A percentile compares a stretch with the other conserved stretches of the same genome.
phyloP scores from a whole-genome alignment of 805 yeast genomes.

The Candida germanica region DNA sequence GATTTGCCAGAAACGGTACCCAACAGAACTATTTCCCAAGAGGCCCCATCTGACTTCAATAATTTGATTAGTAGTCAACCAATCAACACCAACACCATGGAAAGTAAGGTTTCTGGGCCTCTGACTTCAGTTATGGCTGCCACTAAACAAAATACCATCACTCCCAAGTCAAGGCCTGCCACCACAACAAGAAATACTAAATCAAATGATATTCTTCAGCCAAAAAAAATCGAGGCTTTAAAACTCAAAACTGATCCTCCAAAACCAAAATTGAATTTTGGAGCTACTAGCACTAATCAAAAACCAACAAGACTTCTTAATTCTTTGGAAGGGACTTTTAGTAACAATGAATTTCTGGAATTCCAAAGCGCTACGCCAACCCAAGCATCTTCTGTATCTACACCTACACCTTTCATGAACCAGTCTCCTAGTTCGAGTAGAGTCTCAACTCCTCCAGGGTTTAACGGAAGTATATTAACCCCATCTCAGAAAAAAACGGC shows the following conservation, averaged over 20 bases:
- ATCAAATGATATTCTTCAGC: constrained; percentile 1
- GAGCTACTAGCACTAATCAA: constrained; percentile 19
- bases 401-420: constrained; percentile 3
- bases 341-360: constrained; percentile 14
- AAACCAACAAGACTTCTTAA: constrained; percentile 18
- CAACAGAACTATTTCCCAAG: constrained; percentile 1
- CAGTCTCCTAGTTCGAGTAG: constrained; percentile 1
- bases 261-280: constrained; percentile 17
- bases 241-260: constrained; percentile 6
- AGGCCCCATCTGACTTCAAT: constrained; percentile 16
- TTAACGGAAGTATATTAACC: constrained; percentile 7
- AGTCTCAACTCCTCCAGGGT: constrained; percentile 10
- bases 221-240: constrained; percentile 10
- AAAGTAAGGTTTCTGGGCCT: constrained; percentile 6
- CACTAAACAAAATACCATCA: background rate
- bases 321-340: constrained; percentile 24
- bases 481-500: constrained; percentile 3
- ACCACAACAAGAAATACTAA: background rate
- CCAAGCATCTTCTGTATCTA: background rate
- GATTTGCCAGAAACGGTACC: constrained; percentile 15
- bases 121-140: constrained; percentile 6
- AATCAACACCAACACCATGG: constrained; percentile 10
- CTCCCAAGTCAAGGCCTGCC: background rate
- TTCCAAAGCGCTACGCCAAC: constrained; percentile 14
- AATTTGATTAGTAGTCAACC: constrained; percentile 28